A percentile compares a stretch with the other conserved stretches of the same genome.
Conservation (phyloP, 2,329 filamentous ascomycete genomes). For the Alternaria atra region DNA sequence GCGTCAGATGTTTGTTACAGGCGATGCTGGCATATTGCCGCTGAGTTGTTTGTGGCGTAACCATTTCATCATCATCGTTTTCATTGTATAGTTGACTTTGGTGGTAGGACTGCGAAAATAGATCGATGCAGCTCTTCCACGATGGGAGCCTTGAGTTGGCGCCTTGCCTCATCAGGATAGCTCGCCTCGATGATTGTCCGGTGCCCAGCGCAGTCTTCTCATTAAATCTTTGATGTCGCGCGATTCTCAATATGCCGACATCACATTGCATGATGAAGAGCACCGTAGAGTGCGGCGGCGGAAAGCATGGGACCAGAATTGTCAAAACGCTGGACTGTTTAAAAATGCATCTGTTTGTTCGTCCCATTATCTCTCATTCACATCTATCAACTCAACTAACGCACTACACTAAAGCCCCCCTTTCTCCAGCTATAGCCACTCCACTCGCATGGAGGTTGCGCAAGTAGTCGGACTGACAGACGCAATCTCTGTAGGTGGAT, state of each 20-base stretch:
- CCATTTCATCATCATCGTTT: not conserved
- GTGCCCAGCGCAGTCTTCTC: not conserved
- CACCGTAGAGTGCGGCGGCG: no score
- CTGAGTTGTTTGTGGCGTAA: not conserved
- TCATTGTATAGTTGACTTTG: not conserved
- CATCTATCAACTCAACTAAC: no score
- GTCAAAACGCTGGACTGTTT: no score
- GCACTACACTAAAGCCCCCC: not conserved
- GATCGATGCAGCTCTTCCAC: not conserved
- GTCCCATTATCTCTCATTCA: not conserved
- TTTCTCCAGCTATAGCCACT: conserved; percentile 39
- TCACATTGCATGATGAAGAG: no score
- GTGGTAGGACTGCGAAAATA: not conserved
- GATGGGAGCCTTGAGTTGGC: not conserved
- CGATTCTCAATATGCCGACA: not conserved
- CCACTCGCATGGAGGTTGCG: conserved; percentile 64
- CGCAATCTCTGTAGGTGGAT: conserved; percentile 64
- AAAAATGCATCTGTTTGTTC: no score
- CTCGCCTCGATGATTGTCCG: not conserved
- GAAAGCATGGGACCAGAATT: no score
- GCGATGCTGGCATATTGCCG: not conserved
- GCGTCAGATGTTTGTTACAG: not conserved
- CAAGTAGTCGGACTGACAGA: conserved; percentile 73
- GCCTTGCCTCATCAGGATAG: conserved; percentile 8
- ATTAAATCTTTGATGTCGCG: not conserved